These are phyloP conservation scores for Multifurca ochricompacta DNA, from an alignment of 768 basidiomycete species.

Conservation along the genomic window DNA sequence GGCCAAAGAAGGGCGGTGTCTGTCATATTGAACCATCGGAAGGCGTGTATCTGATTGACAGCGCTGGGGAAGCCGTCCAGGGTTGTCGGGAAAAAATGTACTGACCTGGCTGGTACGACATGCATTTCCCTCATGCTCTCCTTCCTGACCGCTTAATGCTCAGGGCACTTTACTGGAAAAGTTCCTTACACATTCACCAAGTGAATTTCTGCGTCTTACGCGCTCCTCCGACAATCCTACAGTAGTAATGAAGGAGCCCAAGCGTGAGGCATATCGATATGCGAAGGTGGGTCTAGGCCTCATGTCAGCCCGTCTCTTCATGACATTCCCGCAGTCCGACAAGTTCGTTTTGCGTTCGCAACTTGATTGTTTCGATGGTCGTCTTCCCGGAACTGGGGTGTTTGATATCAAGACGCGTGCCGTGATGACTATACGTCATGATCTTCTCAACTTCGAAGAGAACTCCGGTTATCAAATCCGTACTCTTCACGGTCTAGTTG, in stretches of 20 bases:
- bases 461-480: constrained; percentile 74
- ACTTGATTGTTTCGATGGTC: constrained; percentile 74
- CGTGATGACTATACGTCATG: constrained; percentile 73
- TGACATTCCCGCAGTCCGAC: constrained; percentile 33
- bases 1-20: constrained; percentile 74
- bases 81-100: constrained; percentile 53
- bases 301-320: neutral
- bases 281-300: constrained; percentile 48
- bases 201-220: constrained; percentile 53
- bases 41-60: constrained; percentile 63
- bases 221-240: constrained; percentile 28
- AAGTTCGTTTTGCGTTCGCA: constrained; percentile 90
- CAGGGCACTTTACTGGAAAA: constrained; percentile 89
- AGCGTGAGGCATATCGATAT: constrained; percentile 77
- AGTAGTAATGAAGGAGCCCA: constrained; percentile 29
- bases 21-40: constrained; percentile 58
- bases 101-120: constrained; percentile 58
- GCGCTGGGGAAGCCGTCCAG: constrained; percentile 34
- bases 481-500: constrained; percentile 48
- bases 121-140: neutral
- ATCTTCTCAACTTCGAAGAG: constrained; percentile 81
- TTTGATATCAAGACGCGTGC: constrained; percentile 98
- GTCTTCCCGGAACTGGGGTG: constrained; percentile 82
- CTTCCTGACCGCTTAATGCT: neutral
- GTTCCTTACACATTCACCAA: constrained; percentile 60